Percentiles rank a stretch among this genome's conserved stretches.
phyloP scores from a whole-genome alignment of 163 green algal genomes.

The Chlamydomonas reinhardtii region DNA sequence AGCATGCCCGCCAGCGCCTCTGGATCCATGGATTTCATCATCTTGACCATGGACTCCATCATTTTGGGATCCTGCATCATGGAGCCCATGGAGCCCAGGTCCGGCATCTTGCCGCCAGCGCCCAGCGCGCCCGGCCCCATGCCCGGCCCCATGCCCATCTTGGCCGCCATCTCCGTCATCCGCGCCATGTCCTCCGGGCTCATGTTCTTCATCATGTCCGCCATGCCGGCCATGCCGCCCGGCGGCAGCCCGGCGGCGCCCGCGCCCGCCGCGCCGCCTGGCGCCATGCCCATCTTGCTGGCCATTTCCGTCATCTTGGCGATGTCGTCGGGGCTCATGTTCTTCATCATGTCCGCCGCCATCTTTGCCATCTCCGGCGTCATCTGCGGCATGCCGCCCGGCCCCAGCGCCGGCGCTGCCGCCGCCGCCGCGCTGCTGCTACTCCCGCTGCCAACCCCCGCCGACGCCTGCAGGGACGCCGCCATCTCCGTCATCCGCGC shows the following conservation, averaged over 20 bases:
- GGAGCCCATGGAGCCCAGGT: constrained; percentile 14
- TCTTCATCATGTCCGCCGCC: constrained; percentile 56
- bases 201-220: constrained; percentile 49
- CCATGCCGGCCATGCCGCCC: neutral
- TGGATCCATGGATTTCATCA: constrained; percentile 69
- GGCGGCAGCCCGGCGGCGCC: neutral
- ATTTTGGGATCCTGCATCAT: constrained; percentile 55
- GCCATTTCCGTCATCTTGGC: constrained; percentile 33
- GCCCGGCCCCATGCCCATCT: constrained; percentile 36
- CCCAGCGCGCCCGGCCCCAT: neutral
- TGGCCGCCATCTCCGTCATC: constrained; percentile 44
- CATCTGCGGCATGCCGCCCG: neutral
- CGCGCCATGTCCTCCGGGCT: constrained; percentile 27
- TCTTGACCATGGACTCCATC: constrained; percentile 58
- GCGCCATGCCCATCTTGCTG: constrained; percentile 5
- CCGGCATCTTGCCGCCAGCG: neutral
- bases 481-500: constrained; percentile 31
- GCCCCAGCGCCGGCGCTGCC: too few species aligned
- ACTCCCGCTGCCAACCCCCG: too few species aligned
- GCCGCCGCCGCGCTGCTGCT: neutral
- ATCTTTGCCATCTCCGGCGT: constrained; percentile 57
- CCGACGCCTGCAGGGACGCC: neutral
- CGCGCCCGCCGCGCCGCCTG: neutral
- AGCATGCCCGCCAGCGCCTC: constrained; percentile 63
- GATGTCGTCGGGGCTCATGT: constrained; percentile 35